Base-by-base conservation (phyloP, 73 alveolate species). In the Paramecium pentaurelia region DNA sequence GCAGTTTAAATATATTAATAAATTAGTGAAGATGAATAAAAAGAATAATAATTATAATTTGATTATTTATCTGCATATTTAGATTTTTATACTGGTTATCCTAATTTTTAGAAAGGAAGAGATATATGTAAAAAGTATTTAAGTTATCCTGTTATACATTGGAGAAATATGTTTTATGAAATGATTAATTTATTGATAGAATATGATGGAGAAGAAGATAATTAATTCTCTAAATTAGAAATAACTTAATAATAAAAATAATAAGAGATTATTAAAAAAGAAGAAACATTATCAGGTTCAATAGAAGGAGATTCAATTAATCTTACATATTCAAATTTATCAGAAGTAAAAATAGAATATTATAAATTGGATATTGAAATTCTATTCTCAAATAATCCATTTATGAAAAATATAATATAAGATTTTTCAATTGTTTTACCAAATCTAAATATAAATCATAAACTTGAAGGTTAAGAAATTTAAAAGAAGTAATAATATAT, bases 341-440 rank as follows among this genome's bases (percentile, higher is more conserved):
- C 92, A 32, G 71, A 60, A 34, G 88, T 96, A 16, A 84, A 47
- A 20, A 75, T 97, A 75, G 93, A 96, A 90, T 96, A 89, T 94
- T 97, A 98, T 94, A 77, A 86, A 71, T 93, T 97, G 49, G 99
- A 97, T 64, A 37, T 95, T 5, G 99, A 97, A 90, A 94, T 98
- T 47, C 93, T 98, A 77, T 98, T 98, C 83, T 93, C 98, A 12
- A 94, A 97, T 85, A 93, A 97, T 51, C 99, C 99, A 22, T 98
- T 98, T 95, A 77, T 97, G 58, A 97, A 75, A 58, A 54, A 94
- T 70, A 93, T 95, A 27, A 88, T 94, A 12, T 86, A 93, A 51
- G 98, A 97, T 64, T 97, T 97, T 86, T 89, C 96, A 84, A 96
- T 70, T 88, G 98, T 95, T 49, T 54, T 93, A 73, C 99, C 99